Evolutionary conservation across 2,329 filamentous ascomycete genomes (phyloP), one percentile per base, ranked within the genome.

Genomic region (Fusarium sp.): DNA sequence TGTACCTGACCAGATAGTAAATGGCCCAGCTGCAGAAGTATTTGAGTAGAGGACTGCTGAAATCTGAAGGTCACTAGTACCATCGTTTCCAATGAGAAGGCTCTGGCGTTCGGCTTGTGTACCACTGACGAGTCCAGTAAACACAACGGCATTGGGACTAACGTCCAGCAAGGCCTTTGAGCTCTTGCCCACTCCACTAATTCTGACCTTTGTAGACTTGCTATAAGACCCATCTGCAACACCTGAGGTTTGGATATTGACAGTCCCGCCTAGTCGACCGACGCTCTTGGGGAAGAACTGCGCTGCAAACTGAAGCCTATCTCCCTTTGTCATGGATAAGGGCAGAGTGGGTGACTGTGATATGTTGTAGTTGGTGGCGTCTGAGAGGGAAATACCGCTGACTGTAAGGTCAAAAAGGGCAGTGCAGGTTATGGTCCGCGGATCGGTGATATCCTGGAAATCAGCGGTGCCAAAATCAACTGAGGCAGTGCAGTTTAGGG

Each of bases 401-500:
- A 87, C 72, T 0, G 74, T 76, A 1, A 81, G 72, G 5, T 70
- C 76, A 22, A 81, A 77, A 9, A 78, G 74, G 1, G 85, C 83
- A 3, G 64, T 78, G 72, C 85, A 87, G 4, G 76, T 81, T 5
- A 87, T 69, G 0, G 61, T 53, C 57, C 71, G 68, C 0, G 53
- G 40, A 7, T 22, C 47, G 19, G 72, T 76, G 4, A 56, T 64
- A 12, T 71, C 74, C 12, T 76, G 76, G 32, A 85, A 72, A 31
- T 81, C 75, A 1, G 77, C 74, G 1, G 70, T 76, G 3, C 81
- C 81, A 61, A 86, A 85, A 22, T 79, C 75, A 25, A 79, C 70
- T 0, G 79, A 78, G 0, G 80, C 75, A 0, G 82, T 81, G 67
- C 84, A 87, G 68, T 85, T 83, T 3, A 87, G 73, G 0, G 84